A percentile compares a stretch with the other conserved stretches of the same genome.
phyloP scores from a whole-genome alignment of 2,329 filamentous ascomycete species.

The Leptographium flavum region DNA sequence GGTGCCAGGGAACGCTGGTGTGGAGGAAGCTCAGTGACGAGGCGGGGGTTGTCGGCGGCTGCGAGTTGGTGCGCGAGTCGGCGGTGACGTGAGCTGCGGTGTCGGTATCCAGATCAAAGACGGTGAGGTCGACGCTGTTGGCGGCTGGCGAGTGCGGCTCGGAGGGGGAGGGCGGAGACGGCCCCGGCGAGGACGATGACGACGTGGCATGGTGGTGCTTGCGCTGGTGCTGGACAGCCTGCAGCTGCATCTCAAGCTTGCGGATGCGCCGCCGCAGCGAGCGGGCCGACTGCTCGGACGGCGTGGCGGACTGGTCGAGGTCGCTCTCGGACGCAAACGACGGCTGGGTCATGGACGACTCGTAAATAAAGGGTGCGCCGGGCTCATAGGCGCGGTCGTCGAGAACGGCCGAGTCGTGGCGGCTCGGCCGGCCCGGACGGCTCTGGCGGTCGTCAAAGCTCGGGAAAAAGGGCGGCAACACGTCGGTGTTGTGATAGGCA shows the following conservation, averaged over 20 bases:
- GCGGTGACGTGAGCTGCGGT: too few species aligned
- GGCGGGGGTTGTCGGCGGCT: not conserved
- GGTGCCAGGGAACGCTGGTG: too few species aligned
- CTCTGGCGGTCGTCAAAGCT: not conserved
- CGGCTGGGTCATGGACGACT: not conserved
- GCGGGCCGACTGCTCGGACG: not conserved
- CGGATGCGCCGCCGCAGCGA: conserved; percentile 2
- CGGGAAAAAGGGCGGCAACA: not conserved
- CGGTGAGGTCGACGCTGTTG: not conserved
- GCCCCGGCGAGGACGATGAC: not conserved
- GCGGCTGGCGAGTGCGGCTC: not conserved
- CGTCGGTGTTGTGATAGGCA: too few species aligned
- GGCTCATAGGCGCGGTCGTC: too few species aligned
- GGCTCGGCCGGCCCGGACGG: too few species aligned
- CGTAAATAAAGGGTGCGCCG: not conserved
- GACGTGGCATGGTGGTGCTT: not conserved
- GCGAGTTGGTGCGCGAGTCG: not conserved
- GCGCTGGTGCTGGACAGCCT: not conserved
- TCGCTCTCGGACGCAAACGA: not conserved
- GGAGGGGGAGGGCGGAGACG: not conserved
- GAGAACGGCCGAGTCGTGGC: too few species aligned
- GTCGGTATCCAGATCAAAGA: too few species aligned
- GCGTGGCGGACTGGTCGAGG: not conserved
- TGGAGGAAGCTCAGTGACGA: not conserved
- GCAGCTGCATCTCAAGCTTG: conserved; percentile 2